Conservation (phyloP, 768 basidiomycete genomes). For the Glaciozyma antarctica region DNA sequence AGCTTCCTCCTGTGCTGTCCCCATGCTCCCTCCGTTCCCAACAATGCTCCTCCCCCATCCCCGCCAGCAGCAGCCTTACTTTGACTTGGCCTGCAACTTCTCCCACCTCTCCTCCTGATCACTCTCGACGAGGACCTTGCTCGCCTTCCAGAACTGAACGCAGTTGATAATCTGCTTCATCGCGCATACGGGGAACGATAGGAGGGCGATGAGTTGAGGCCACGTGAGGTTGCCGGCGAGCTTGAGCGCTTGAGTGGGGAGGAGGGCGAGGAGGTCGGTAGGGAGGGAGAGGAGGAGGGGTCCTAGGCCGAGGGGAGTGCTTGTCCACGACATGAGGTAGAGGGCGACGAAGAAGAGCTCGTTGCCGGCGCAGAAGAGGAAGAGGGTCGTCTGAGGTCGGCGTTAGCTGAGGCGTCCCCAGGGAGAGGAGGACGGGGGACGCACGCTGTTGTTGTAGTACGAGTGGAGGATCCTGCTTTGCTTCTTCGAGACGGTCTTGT, state of each 20-base stretch:
- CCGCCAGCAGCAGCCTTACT: neutral
- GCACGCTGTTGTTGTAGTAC: slow-evolving; percentile 69
- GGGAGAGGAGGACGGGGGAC: neutral
- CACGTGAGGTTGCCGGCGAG: slow-evolving; percentile 50
- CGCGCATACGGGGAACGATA: slow-evolving; percentile 59
- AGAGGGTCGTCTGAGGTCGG: slow-evolving; percentile 60
- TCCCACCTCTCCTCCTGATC: slow-evolving; percentile 27
- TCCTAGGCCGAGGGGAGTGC: slow-evolving; percentile 55
- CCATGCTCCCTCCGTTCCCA: too few relatives aligned
- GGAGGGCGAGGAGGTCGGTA: slow-evolving; percentile 7
- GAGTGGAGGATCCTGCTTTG: slow-evolving; percentile 82
- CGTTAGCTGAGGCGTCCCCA: neutral
- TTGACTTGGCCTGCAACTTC: neutral
- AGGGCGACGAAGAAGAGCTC: slow-evolving; percentile 91
- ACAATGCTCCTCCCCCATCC: neutral
- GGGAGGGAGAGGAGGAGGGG: slow-evolving; percentile 33
- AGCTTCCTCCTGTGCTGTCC: too few relatives aligned
- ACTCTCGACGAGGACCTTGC: slow-evolving; percentile 37
- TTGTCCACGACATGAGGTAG: slow-evolving; percentile 74
- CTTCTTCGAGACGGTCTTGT: slow-evolving; percentile 84
- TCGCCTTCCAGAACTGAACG: slow-evolving; percentile 97
- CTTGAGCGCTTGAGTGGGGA: slow-evolving; percentile 32
- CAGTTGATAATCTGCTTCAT: slow-evolving; percentile 86
- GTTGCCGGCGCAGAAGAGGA: slow-evolving; percentile 87
- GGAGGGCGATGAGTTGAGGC: slow-evolving; percentile 59